Conservation (phyloP, 805 yeast genomes). For the Kluyveromyces aestuarii region DNA sequence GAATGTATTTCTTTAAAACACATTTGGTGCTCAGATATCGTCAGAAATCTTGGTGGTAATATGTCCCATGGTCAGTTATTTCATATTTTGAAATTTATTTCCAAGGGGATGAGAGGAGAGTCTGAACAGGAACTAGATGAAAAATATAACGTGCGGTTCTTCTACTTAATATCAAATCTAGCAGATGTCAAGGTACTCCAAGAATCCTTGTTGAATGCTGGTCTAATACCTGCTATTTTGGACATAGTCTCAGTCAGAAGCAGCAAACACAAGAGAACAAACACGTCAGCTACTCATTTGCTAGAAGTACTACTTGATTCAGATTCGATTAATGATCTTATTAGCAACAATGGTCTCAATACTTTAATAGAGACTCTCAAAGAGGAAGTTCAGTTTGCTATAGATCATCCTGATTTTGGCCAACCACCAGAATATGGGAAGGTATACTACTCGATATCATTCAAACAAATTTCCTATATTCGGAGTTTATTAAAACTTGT, state of each 20-base stretch:
- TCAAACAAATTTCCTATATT: conserved; percentile 51
- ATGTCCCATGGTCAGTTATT: conserved; percentile 77
- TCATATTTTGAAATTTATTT: conserved; percentile 59
- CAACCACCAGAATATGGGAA: conserved; percentile 46
- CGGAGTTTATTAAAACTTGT: conserved; percentile 55
- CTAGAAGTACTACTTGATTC: conserved; percentile 37
- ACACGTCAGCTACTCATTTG: conserved; percentile 56
- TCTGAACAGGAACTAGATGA: conserved; percentile 35
- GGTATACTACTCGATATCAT: conserved; percentile 44
- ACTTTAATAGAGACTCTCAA: conserved; percentile 50
- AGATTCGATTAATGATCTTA: conserved; percentile 53
- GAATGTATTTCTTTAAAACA: conserved; percentile 60
- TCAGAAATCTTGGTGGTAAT: conserved; percentile 74
- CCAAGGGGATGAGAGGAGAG: conserved; percentile 39
- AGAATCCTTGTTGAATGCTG: conserved; percentile 61
- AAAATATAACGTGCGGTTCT: conserved; percentile 39
- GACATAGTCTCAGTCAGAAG: conserved; percentile 48
- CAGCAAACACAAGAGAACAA: conserved; percentile 43
- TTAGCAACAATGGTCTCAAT: conserved; percentile 56
- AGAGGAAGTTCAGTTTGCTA: conserved; percentile 55
- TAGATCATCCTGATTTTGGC: conserved; percentile 48
- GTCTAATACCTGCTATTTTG: conserved; percentile 56
- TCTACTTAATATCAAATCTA: conserved; percentile 54
- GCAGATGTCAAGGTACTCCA: conserved; percentile 47
- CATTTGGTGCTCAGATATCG: conserved; percentile 65